Conservation (phyloP, 768 basidiomycete genomes). For the Russula emetica region DNA sequence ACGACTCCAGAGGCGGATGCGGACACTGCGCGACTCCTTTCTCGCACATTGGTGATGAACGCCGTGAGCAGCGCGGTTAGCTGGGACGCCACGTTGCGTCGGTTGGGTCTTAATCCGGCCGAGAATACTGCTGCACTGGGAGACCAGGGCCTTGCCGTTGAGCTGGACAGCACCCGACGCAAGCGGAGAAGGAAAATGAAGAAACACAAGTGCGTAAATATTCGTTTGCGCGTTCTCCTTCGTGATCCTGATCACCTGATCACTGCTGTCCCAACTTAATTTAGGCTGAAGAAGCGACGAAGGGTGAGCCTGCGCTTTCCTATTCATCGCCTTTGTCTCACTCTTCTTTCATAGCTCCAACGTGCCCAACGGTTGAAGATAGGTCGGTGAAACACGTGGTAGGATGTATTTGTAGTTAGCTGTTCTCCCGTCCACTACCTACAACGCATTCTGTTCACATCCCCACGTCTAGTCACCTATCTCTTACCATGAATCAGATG, state of each 20-base stretch:
- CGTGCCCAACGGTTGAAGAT: slow-evolving; percentile 27
- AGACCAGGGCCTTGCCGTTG: slow-evolving; percentile 51
- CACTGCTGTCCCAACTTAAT: slow-evolving; percentile 8
- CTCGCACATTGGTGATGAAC: slow-evolving; percentile 65
- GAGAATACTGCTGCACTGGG: slow-evolving; percentile 48
- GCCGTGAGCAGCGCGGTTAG: slow-evolving; percentile 54
- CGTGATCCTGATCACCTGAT: slow-evolving; percentile 6
- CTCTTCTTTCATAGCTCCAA: slow-evolving; percentile 14
- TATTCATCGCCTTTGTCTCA: background rate
- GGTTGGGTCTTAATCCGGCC: slow-evolving; percentile 57
- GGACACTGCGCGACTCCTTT: slow-evolving; percentile 75
- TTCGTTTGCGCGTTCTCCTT: slow-evolving; percentile 16
- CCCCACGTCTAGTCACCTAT: slow-evolving; percentile 5
- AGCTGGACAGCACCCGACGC: slow-evolving; percentile 78
- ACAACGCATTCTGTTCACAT: no score
- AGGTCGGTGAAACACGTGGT: slow-evolving; percentile 18
- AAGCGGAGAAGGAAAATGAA: slow-evolving; percentile 93
- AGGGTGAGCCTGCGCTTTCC: slow-evolving; percentile 49
- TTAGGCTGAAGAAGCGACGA: slow-evolving; percentile 85
- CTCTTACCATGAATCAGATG: background rate
- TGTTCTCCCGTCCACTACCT: background rate
- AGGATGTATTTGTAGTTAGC: background rate
- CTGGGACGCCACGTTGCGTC: slow-evolving; percentile 66
- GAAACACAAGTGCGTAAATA: slow-evolving; percentile 80
- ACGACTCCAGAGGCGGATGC: slow-evolving; percentile 67